Conservation (phyloP, 2,329 filamentous ascomycete species). For the Ophiocordyceps camponoti-floridani region DNA sequence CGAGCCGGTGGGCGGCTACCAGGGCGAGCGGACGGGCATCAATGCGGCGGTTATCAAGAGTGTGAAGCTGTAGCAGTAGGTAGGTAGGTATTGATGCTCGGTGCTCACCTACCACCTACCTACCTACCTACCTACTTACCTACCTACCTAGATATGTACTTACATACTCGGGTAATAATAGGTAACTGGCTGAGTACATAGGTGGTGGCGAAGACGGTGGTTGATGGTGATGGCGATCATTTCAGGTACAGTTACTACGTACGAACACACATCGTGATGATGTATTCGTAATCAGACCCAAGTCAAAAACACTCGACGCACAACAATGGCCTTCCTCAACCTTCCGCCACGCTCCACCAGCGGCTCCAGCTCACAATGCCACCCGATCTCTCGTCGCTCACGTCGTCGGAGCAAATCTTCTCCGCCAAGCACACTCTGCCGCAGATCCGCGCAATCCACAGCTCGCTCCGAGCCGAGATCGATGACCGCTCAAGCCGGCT, state of each 20-base stretch:
- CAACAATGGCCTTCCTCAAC: background rate
- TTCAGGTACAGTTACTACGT: too few species aligned
- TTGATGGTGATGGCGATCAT: too few species aligned
- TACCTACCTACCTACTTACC: too few species aligned
- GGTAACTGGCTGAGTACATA: too few species aligned
- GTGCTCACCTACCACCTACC: too few species aligned
- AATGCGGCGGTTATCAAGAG: conserved; percentile 88
- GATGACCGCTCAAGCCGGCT: conserved; percentile 45
- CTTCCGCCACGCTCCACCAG: background rate
- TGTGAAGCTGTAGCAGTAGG: conserved; percentile 52
- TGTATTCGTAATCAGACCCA: background rate
- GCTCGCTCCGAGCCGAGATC: conserved; percentile 36
- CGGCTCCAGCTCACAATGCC: conserved; percentile 6
- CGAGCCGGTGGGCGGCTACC: conserved; percentile 70
- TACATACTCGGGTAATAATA: background rate
- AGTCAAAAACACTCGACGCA: too few species aligned
- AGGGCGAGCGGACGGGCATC: conserved; percentile 86
- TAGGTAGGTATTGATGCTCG: too few species aligned
- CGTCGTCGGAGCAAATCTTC: conserved; percentile 36
- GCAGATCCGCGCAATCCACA: conserved; percentile 45
- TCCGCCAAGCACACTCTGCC: conserved; percentile 37
- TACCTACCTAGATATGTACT: too few species aligned
- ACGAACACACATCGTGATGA: too few species aligned
- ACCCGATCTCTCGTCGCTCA: conserved; percentile 27
- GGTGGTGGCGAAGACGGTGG: too few species aligned